phyloP scores from a whole-genome alignment of 345 rosid species.

The Lumnitzera racemosa region DNA sequence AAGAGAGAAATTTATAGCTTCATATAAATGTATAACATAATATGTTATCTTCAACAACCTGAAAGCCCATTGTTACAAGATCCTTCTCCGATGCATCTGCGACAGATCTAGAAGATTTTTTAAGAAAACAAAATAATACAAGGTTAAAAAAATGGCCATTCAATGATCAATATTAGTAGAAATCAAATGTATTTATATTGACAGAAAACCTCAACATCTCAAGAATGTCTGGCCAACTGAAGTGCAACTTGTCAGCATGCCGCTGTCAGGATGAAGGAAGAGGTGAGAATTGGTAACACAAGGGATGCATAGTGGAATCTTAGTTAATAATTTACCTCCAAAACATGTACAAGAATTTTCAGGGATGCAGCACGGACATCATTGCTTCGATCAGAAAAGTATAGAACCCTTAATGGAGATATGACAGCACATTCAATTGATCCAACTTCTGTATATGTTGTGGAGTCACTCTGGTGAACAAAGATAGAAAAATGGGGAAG shows the following conservation, averaged over 20 bases:
- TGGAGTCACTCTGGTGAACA: conserved; percentile 34
- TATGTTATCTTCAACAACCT: conserved; percentile 40
- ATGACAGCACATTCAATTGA: conserved; percentile 77
- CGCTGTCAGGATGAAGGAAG: conserved; percentile 32
- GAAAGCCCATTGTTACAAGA: conserved; percentile 83
- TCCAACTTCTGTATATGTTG: conserved; percentile 36
- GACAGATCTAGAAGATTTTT: conserved; percentile 54
- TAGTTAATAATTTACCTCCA: conserved; percentile 53
- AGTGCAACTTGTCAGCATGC: conserved; percentile 77
- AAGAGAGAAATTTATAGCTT: background rate
- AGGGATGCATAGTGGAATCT: conserved; percentile 7
- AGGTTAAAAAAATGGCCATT: background rate
- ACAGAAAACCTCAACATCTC: conserved; percentile 72
- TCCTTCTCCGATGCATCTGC: conserved; percentile 96
- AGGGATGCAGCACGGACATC: conserved; percentile 83
- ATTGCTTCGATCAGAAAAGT: conserved; percentile 65
- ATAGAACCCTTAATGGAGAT: conserved; percentile 77
- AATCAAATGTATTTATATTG: conserved; percentile 4
- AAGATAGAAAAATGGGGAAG: conserved; percentile 15
- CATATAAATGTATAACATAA: background rate
- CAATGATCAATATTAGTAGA: no score
- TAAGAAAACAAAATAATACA: conserved; percentile 7
- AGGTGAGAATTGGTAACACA: no score
- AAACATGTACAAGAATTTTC: conserved; percentile 91
- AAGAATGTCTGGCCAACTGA: conserved; percentile 88